Conservation (phyloP, 495 filamentous ascomycete genomes). For the Neohortaea acidophila region DNA sequence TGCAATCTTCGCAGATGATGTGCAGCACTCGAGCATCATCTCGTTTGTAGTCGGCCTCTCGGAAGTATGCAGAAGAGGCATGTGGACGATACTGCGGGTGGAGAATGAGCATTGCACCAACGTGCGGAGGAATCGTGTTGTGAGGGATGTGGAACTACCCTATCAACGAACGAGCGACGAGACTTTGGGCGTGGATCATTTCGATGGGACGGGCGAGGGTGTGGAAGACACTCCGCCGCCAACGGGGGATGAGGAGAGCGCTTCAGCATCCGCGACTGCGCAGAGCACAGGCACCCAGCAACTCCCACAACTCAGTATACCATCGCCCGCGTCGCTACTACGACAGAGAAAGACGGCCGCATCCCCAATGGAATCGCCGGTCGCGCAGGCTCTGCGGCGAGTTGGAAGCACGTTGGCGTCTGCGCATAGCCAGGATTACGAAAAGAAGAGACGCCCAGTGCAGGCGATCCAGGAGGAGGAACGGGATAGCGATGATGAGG, state of each 20-base stretch:
- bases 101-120: slow-evolving; percentile 55
- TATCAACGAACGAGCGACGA: slow-evolving; percentile 22
- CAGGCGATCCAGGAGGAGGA: slow-evolving; percentile 9
- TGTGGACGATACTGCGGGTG: slow-evolving; percentile 86
- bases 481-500: slow-evolving; percentile 19
- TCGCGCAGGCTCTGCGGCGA: slow-evolving; percentile 26
- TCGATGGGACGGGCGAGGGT: neutral
- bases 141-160: slow-evolving; percentile 63
- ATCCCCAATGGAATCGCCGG: slow-evolving; percentile 4
- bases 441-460: slow-evolving; percentile 46
- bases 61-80: slow-evolving; percentile 65
- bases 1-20: slow-evolving; percentile 58
- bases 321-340: too few species aligned
- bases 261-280: slow-evolving; percentile 1
- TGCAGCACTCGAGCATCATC: slow-evolving; percentile 64
- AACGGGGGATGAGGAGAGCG: neutral
- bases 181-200: neutral
- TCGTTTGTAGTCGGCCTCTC: slow-evolving; percentile 61
- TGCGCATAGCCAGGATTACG: slow-evolving; percentile 80
- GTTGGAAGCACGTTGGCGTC: slow-evolving; percentile 47
- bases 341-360: slow-evolving; percentile 8
- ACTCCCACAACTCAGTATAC: too few species aligned
- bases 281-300: slow-evolving; percentile 4
- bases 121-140: slow-evolving; percentile 69
- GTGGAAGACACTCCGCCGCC: slow-evolving; percentile 1